Evolutionary conservation across 371 early-diverging fungal species (phyloP).

Genomic region (Mucor piriformis): DNA sequence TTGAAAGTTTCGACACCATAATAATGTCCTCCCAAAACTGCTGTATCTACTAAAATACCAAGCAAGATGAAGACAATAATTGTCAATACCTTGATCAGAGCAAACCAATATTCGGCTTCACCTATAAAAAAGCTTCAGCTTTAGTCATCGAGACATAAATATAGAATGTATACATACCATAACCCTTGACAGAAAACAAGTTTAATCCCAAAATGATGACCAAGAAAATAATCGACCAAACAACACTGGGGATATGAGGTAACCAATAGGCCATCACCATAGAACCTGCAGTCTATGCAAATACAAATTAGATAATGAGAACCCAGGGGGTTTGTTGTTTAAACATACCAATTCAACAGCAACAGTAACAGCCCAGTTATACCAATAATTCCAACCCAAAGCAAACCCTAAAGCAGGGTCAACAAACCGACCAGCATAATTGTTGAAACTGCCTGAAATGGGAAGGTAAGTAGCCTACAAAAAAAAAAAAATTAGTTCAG

Average conservation of each 20-base stretch:
- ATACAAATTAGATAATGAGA: neutral
- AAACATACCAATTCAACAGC: constrained; percentile 65
- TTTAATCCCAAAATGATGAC: constrained; percentile 53
- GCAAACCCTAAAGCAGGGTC: constrained; percentile 88
- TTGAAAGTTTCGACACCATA: constrained; percentile 36
- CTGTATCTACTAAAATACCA: constrained; percentile 60
- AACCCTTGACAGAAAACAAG: constrained; percentile 57
- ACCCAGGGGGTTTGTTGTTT: no score
- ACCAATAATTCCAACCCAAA: constrained; percentile 80
- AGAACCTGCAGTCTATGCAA: constrained; percentile 31
- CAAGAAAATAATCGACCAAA: constrained; percentile 56
- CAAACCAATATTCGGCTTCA: constrained; percentile 73
- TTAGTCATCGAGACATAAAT: no score
- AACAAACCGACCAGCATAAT: constrained; percentile 81
- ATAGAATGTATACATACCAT: constrained; percentile 33
- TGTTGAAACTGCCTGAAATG: constrained; percentile 85
- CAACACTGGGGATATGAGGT: constrained; percentile 57
- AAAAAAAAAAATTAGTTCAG: neutral
- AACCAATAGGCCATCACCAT: constrained; percentile 69
- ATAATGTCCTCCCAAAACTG: constrained; percentile 49
- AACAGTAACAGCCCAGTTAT: constrained; percentile 83
- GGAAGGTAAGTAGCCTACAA: constrained; percentile 71
- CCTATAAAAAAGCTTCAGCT: constrained; percentile 9
- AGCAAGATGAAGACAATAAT: constrained; percentile 71
- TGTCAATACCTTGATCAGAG: constrained; percentile 65